These are phyloP conservation scores for Pulveroboletus sp. DNA, from an alignment of 768 basidiomycete genomes.

Conservation along the genomic window DNA sequence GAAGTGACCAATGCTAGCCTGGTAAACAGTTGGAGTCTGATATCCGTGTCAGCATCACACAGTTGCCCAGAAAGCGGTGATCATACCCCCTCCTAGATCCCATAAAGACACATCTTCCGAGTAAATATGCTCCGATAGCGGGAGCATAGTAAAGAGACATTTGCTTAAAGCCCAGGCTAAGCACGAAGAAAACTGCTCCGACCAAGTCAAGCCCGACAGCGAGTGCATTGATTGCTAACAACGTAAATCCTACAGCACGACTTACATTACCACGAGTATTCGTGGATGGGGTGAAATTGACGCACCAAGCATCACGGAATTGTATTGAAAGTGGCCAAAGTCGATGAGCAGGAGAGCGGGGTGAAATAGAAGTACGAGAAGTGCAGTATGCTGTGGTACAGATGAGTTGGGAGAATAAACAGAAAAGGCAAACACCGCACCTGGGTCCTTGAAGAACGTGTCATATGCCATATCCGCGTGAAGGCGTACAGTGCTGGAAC, in stretches of 20 bases:
- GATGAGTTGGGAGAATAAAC: background rate
- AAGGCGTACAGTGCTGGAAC: constrained; percentile 70
- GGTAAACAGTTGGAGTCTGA: constrained; percentile 51
- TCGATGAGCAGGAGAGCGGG: constrained; percentile 83
- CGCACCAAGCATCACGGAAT: constrained; percentile 86
- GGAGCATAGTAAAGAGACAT: constrained; percentile 95
- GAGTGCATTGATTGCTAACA: constrained; percentile 68
- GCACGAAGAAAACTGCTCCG: constrained; percentile 76
- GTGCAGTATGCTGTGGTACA: constrained; percentile 41
- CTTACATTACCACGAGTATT: background rate
- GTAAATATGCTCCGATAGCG: constrained; percentile 83
- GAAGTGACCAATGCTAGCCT: constrained; percentile 61
- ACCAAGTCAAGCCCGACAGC: constrained; percentile 62
- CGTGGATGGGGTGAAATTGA: constrained; percentile 5
- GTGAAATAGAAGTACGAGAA: constrained; percentile 72
- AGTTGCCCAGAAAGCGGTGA: background rate
- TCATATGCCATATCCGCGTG: constrained; percentile 57
- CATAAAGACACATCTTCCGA: constrained; percentile 85
- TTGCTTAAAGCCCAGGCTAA: constrained; percentile 90
- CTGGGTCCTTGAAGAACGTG: constrained; percentile 72
- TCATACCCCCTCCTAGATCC: constrained; percentile 67
- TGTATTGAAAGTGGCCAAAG: constrained; percentile 95
- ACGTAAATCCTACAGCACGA: constrained; percentile 51
- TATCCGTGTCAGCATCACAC: background rate
- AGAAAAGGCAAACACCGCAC: constrained; percentile 35